These are phyloP conservation scores for Backusella circina DNA, from an alignment of 192 early-diverging fungal genomes.

Conservation along the genomic window DNA sequence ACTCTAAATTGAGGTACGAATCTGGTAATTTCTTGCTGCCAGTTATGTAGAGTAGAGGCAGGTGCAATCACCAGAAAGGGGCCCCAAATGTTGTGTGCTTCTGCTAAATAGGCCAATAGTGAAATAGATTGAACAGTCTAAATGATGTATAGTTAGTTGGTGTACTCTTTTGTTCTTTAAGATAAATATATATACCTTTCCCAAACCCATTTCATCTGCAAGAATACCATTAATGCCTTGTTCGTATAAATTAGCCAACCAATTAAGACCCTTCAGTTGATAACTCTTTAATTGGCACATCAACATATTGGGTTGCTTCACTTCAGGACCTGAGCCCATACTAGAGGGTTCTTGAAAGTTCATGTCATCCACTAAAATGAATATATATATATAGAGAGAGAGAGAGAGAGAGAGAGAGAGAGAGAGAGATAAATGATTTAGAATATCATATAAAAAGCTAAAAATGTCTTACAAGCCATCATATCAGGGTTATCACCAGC, in stretches of 20 bases:
- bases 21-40: slow-evolving; percentile 83
- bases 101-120: slow-evolving; percentile 83
- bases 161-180: background rate
- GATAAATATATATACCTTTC: slow-evolving; percentile 19
- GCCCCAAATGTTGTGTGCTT: slow-evolving; percentile 85
- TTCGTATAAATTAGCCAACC: slow-evolving; percentile 84
- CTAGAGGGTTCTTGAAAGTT: slow-evolving; percentile 79
- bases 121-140: slow-evolving; percentile 91
- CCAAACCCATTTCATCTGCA: slow-evolving; percentile 78
- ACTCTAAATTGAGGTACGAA: slow-evolving; percentile 79
- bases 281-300: slow-evolving; percentile 82
- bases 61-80: slow-evolving; percentile 90
- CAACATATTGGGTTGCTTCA: slow-evolving; percentile 81
- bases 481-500: slow-evolving; percentile 33
- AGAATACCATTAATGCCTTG: slow-evolving; percentile 90
- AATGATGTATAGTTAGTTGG: background rate
- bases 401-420: too few species aligned
- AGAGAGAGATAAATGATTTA: too few species aligned
- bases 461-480: slow-evolving; percentile 38
- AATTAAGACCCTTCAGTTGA: slow-evolving; percentile 82
- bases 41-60: slow-evolving; percentile 86
- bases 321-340: slow-evolving; percentile 64
- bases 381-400: too few species aligned
- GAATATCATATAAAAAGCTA: too few species aligned
- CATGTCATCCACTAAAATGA: slow-evolving; percentile 80